Evolutionary conservation across 257 asterid species (phyloP), one percentile per base, ranked within the genome.

Genomic region (Nicotiana knightiana): DNA sequence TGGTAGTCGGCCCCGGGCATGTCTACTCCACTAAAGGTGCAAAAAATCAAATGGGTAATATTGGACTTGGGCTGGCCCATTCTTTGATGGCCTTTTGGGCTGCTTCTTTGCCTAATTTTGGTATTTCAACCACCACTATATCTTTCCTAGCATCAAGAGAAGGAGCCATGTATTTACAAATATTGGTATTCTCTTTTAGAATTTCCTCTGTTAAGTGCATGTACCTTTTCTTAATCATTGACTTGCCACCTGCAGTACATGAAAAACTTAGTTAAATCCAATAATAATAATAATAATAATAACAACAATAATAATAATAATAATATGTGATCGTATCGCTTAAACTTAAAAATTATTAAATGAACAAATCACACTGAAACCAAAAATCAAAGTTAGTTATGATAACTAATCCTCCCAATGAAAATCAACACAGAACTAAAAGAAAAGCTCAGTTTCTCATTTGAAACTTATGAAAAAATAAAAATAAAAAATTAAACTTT

Each of bases 1-100:
- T 91, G 93, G 83, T 88, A 92, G 91, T 93, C 98, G 12, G 93
- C 93, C 9, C 98, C 97, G 2, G 97, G 97, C 96, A 93, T 93
- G 89, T 92, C 97, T 57, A 92, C 96, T 33, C 98, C 98, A 83
- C 92, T 88, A 54, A 93, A 90, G 83, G 98, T 91, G 82, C 98
- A 93, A 85, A 93, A 93, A 0, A 93, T 84, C 4, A 93, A 80
- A 89, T 92, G 97, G 67, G 93, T 92, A 67, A 93, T 93, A 51
- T 90, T 91, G 0, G 98, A 92, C 18, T 93, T 93, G 6, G 98
- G 91, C 85, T 92, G 98, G 0, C 97, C 97, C 97, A 92, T 67
- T 94, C 98, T 37, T 88, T 90, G 76, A 92, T 91, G 0, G 98
- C 98, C 83, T 91, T 91, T 75, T 91, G 95, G 71, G 98, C 93